Evolutionary conservation across 2,329 filamentous ascomycete species (phyloP).

Genomic region (Curvularia lunata): DNA sequence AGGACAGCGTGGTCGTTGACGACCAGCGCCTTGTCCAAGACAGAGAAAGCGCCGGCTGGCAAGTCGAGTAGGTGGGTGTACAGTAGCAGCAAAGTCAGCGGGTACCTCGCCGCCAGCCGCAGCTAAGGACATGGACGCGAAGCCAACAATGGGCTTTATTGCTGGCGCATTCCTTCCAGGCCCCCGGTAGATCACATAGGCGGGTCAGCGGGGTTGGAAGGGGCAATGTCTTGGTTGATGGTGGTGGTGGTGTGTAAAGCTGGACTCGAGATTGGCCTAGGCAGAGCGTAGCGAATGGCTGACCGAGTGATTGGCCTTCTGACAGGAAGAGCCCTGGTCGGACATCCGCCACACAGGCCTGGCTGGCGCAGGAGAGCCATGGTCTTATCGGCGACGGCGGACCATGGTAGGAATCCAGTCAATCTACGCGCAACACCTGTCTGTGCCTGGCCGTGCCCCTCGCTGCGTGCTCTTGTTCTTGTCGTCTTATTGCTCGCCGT

Average conservation of each 20-base stretch:
- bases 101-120: slow-evolving; percentile 15
- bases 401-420: slow-evolving; percentile 6
- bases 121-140: slow-evolving; percentile 15
- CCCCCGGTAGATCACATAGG: slow-evolving; percentile 27
- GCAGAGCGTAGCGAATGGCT: slow-evolving; percentile 36
- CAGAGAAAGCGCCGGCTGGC: slow-evolving; percentile 9
- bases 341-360: slow-evolving; percentile 28
- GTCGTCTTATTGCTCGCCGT: not conserved
- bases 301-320: slow-evolving; percentile 36
- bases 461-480: not conserved
- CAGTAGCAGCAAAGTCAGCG: slow-evolving; percentile 9
- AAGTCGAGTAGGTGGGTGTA: not conserved
- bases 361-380: slow-evolving; percentile 22
- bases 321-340: slow-evolving; percentile 30
- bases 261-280: slow-evolving; percentile 36
- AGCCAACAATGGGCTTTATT: slow-evolving; percentile 17
- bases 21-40: slow-evolving; percentile 12
- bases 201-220: slow-evolving; percentile 35
- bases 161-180: slow-evolving; percentile 19
- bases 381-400: slow-evolving; percentile 18
- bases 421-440: slow-evolving; percentile 36
- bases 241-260: slow-evolving; percentile 22
- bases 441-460: slow-evolving; percentile 12
- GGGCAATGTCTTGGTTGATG: slow-evolving; percentile 10
- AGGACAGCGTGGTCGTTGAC: slow-evolving; percentile 7